Base-by-base conservation (phyloP, 805 yeast species). In the Kluyveromyces dobzhanskii region DNA sequence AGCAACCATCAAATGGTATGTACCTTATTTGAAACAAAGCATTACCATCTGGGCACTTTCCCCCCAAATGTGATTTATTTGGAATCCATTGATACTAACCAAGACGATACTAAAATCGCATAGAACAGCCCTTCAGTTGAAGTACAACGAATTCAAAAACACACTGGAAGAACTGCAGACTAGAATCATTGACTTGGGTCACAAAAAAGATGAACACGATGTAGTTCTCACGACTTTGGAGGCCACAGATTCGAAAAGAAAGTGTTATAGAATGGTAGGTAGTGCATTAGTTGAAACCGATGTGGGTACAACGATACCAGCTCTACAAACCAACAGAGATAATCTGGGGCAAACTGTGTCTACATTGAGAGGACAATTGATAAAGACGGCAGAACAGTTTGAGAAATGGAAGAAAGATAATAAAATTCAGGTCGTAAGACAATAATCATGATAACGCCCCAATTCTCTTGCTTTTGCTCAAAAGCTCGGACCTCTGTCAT, bases 251-350 rank as follows among this genome's bases (percentile, higher is more conserved):
- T 32, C 46, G n/a, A 76, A 71, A 32, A 75, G 98, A 44, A 78
- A 80, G 55, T 86, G 97, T 54, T 87, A 78, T 64, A 77, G 94
- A 52, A 86, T 92, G 96, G 74, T 90, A 24, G 97, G 96, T 18
- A 94, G 95, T 8, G 95, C 88, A 3, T 69, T 90, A 24, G 83
- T 88, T 13, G 94, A 87, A 54, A 80, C 84, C 47, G 71, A 78
- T 3, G 92, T 86, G 4, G 78, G 71, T n/a, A 86, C 84, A 30
- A 92, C 88, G 3, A 61, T 71, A 3, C 80, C 79, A 10, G 68
- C 79, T 9, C 62, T 86, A 39, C 67, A 71, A 37, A 66, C 73
- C 18, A 86, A 83, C 48, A 52, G 67, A 17, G 58, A 59, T 8
- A 81, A 80, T 38, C 61, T 72, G 40, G 34, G 30, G 7, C 47